Percentiles rank a stretch among this genome's conserved stretches.
These are phyloP conservation scores for Drechslerella stenobrocha DNA, from an alignment of 2,329 filamentous ascomycete genomes.

Conservation along the genomic window DNA sequence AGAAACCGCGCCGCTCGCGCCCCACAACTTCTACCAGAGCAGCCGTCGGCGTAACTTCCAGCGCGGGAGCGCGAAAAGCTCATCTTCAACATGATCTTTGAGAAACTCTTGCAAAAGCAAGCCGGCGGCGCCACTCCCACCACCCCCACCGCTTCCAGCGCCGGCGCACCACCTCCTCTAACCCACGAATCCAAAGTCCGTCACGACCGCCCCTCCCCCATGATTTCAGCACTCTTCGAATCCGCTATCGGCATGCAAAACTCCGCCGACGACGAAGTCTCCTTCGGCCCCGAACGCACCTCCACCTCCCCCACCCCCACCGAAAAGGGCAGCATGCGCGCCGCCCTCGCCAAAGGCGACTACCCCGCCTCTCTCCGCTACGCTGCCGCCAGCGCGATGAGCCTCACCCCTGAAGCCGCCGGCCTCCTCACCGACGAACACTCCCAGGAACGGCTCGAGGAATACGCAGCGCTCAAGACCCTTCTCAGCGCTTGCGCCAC, in stretches of 20 bases:
- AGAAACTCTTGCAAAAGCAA: conserved; percentile 21
- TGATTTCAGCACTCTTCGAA: conserved; percentile 50
- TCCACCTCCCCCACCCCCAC: conserved; percentile 19
- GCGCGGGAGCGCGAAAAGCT: conserved; percentile 24
- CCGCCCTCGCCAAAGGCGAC: conserved; percentile 45
- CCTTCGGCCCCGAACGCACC: conserved; percentile 49
- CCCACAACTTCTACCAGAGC: conserved; percentile 3
- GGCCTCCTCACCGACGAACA: conserved; percentile 21
- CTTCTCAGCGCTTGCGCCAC: conserved; percentile 45
- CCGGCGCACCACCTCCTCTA: no score
- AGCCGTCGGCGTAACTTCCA: background rate
- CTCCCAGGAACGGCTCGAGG: conserved; percentile 7
- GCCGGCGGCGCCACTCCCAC: background rate
- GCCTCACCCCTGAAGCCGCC: conserved; percentile 30
- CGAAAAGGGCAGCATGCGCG: conserved; percentile 46
- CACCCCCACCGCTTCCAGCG: background rate
- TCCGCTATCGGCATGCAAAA: conserved; percentile 51
- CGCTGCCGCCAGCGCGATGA: conserved; percentile 51
- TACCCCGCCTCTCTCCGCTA: conserved; percentile 49
- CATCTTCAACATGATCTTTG: conserved; percentile 40
- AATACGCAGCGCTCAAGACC: conserved; percentile 13
- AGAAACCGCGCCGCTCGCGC: background rate
- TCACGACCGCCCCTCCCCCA: conserved; percentile 26
- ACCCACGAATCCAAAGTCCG: conserved; percentile 16
- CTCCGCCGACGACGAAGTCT: conserved; percentile 45